Conservation (phyloP, 345 rosid genomes). For the Iberis pinnata region DNA sequence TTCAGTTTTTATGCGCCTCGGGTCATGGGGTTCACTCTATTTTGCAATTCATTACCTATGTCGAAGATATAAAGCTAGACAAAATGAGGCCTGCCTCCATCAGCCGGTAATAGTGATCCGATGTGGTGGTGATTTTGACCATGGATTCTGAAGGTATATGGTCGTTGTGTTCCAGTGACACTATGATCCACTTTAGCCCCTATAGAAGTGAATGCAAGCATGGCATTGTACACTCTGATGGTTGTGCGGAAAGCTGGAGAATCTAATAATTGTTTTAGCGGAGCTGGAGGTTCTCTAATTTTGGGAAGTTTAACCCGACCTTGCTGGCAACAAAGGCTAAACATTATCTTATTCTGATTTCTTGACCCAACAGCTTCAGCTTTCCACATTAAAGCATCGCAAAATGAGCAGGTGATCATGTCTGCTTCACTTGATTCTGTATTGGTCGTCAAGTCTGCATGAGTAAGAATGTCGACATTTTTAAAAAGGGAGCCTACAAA, state of each 20-base stretch:
- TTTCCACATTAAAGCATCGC: no score
- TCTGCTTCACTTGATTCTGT: no score
- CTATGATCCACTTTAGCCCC: neutral
- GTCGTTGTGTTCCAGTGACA: neutral
- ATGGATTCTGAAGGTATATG: neutral
- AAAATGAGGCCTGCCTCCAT: neutral
- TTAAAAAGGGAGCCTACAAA: no score
- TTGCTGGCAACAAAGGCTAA: neutral
- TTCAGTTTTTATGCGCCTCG: neutral
- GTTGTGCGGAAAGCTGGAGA: neutral
- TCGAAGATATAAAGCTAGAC: neutral
- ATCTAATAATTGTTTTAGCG: neutral
- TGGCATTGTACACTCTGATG: neutral
- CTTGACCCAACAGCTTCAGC: no score
- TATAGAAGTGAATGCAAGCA: neutral
- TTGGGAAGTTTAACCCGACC: neutral
- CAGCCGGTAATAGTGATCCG: neutral
- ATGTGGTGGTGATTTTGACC: neutral
- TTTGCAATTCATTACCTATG: neutral
- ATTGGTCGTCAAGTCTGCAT: no score
- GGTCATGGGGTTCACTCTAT: neutral
- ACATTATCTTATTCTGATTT: no score
- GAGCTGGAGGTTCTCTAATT: neutral
- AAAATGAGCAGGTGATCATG: no score
- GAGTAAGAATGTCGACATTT: no score